phyloP scores from a whole-genome alignment of 805 yeast species.

The Metschnikowia chrysomelidarum region DNA sequence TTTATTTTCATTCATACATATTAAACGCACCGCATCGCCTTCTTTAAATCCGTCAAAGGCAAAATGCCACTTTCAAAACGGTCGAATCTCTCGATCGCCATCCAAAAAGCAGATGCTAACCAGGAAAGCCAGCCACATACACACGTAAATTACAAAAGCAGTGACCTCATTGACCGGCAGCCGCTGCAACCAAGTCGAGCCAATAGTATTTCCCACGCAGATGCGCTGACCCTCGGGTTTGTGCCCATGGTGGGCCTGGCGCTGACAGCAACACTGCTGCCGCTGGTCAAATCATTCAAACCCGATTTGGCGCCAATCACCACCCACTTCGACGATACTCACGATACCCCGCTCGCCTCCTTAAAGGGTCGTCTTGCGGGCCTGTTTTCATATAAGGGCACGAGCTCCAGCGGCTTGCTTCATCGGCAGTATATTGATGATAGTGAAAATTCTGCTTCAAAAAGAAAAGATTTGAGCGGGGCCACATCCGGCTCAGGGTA shows the following conservation, averaged over 20 bases:
- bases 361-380: slow-evolving; percentile 20
- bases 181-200: slow-evolving; percentile 7
- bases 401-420: slow-evolving; percentile 7
- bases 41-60: not conserved
- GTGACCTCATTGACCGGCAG: too few relatives aligned
- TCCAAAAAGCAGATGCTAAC: slow-evolving; percentile 38
- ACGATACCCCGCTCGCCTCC: slow-evolving; percentile 16
- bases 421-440: slow-evolving; percentile 14
- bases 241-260: slow-evolving; percentile 18
- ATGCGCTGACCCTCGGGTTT: slow-evolving; percentile 14
- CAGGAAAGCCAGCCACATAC: slow-evolving; percentile 20
- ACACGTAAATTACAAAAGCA: slow-evolving; percentile 12
- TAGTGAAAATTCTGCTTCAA: slow-evolving; percentile 7
- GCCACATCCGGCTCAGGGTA: slow-evolving; percentile 2
- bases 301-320: slow-evolving; percentile 38
- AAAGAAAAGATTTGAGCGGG: slow-evolving; percentile 3
- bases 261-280: slow-evolving; percentile 26
- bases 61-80: slow-evolving; percentile 27
- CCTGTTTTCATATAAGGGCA: slow-evolving; percentile 11
- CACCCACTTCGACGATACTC: slow-evolving; percentile 30
- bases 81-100: slow-evolving; percentile 45
- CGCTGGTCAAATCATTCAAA: slow-evolving; percentile 33
- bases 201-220: slow-evolving; percentile 12
- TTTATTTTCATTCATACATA: too few relatives aligned
- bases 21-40: not conserved